Evolutionary conservation across 2,329 filamentous ascomycete genomes (phyloP).

Genomic region (Neofusicoccum sp.): DNA sequence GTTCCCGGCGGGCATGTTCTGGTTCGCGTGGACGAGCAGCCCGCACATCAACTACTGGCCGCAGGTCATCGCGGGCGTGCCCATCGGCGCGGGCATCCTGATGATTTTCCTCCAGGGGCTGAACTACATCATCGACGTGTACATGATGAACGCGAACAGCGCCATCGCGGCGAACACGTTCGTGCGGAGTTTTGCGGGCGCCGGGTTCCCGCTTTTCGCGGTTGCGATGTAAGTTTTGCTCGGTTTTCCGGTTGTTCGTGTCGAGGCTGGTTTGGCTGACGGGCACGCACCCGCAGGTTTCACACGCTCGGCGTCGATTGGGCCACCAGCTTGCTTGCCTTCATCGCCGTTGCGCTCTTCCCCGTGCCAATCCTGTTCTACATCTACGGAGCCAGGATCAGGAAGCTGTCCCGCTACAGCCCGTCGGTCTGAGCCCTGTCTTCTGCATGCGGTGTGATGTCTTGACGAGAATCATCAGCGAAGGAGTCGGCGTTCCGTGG

Average conservation of each 20-base stretch:
- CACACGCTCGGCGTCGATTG: slow-evolving; percentile 34
- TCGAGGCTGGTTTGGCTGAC: not conserved
- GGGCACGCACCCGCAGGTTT: slow-evolving; percentile 25
- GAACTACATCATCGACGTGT: slow-evolving; percentile 49
- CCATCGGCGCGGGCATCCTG: slow-evolving; percentile 45
- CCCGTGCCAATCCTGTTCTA: slow-evolving; percentile 38
- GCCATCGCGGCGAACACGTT: slow-evolving; percentile 28
- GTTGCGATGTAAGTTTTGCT: slow-evolving; percentile 21
- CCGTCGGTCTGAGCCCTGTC: not conserved
- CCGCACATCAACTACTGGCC: slow-evolving; percentile 43
- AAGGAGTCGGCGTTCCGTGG: not conserved
- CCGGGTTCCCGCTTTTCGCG: slow-evolving; percentile 26
- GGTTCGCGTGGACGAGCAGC: slow-evolving; percentile 54
- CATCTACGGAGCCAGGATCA: slow-evolving; percentile 33
- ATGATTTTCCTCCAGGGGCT: slow-evolving; percentile 47
- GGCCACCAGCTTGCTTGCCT: slow-evolving; percentile 34
- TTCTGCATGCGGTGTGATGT: no score
- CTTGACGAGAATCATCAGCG: not conserved
- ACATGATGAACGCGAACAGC: slow-evolving; percentile 36
- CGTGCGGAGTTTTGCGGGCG: slow-evolving; percentile 23
- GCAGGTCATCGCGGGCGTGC: slow-evolving; percentile 42
- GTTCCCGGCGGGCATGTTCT: slow-evolving; percentile 50
- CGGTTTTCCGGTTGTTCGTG: no score
- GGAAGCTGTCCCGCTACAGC: slow-evolving; percentile 20
- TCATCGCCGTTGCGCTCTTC: slow-evolving; percentile 33